Base-by-base conservation (phyloP, 495 filamentous ascomycete species). In the Halenospora varia region DNA sequence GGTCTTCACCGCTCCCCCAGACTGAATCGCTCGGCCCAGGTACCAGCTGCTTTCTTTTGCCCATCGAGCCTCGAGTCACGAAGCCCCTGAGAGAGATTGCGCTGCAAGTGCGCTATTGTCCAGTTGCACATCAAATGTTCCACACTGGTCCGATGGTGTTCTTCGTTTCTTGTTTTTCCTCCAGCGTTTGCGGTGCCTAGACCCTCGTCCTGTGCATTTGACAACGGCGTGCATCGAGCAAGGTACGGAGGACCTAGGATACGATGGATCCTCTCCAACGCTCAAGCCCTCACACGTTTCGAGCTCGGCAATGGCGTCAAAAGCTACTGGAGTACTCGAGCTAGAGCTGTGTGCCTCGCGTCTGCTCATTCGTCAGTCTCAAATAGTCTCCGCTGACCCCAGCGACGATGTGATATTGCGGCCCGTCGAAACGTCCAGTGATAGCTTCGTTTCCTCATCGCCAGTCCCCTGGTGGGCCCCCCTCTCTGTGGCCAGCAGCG, bases 231-330 rank as follows among this genome's bases (percentile, higher is more conserved):
- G 29, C 29, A 35, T 4, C 4, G 29, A 35, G 29, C 29, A 35
- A 35, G 29, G 29, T 35, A 35, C 29, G 29, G 29, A 35, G 29
- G 29, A 35, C 29, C 4, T 4, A 35, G n/a, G n/a, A n/a, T n/a
- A n/a, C n/a, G n/a, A n/a, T n/a, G n/a, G n/a, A n/a, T n/a, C 29
- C 29, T 13, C 13, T 13, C 29, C 29, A 35, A 35, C 29, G 42
- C 25, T 46, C 55, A 49, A 13, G 29, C 46, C 51, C 25, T 23
- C 23, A 6, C 44, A 56, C 53, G 59, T 61, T 61, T 61, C 59
- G 59, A 35, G 6, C 25, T 49, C 47, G 47, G 55, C 55, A 62
- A 55, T 55, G 60, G 55, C 55, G 55, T 54, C 48, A 51, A 57
- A 49, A 53, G n/a, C 19, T 10, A 10, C n/a, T 23, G 44, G 9